Evolutionary conservation across 1,284 basidiomycete species (phyloP), one percentile per base, ranked within the genome.

Genomic region (Ceratorhiza oryzae-sativae): DNA sequence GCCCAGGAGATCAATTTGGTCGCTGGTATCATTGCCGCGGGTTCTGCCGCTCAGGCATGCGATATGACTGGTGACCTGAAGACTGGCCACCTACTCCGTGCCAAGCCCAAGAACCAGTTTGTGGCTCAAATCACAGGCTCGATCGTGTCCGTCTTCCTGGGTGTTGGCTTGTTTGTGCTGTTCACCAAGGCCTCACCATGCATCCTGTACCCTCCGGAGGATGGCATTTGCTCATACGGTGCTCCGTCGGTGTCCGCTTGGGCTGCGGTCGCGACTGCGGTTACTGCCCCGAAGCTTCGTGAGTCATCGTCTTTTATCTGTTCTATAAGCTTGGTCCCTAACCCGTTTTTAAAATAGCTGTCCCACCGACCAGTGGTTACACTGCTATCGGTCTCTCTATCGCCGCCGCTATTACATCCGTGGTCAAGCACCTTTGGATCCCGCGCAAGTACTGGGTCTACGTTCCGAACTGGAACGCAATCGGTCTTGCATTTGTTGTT

Each of bases 61-160:
- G 90, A 91, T 78, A 90, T 91, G 89, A 87, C 88, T 73, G 86
- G 88, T 72, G 90, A 91, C 76, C 80, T 91, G 76, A 90, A 90
- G 82, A 89, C 90, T 8, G 88, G 87, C 72, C 89, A 90, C 79
- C 83, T 91, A 71, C 83, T 90, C 13, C 83, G 88, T 55, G 87
- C 89, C 32, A 88, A 87, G 76, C 90, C 90, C 23, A 82, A 81
- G 73, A 86, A 86, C 77, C 88, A 90, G 81, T 90, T 90, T 79
- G 82, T 86, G 76, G 87, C 87, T 48, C 87, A 89, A 80, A 79
- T 88, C 5, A 80, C 80, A 71, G 87, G 87, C 55, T 81, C 87
- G 30, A 79, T 87, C 71, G 86, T 88, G 62, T 83, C 87, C 12
- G 81, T 87, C 56, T 88, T 88, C 81, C 80, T 88, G 77, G 84